Percentiles rank a stretch among this genome's conserved stretches.
These are phyloP conservation scores for Dryas drummondii DNA, from an alignment of 306 rosid genomes.

Conservation along the genomic window DNA sequence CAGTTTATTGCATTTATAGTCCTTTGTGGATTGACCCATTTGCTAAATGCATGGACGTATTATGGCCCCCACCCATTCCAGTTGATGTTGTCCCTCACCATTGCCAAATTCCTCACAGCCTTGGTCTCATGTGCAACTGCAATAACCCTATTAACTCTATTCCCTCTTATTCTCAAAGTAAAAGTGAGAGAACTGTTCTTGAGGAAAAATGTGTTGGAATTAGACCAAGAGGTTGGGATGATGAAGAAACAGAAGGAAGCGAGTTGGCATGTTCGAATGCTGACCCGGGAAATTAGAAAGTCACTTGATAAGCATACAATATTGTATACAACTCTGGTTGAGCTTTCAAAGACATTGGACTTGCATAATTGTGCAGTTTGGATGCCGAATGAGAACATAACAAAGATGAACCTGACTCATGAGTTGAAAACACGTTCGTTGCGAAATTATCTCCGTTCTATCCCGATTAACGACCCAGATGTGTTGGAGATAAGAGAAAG, in stretches of 20 bases:
- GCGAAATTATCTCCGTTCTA: conserved; percentile 32
- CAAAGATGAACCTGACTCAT: conserved; percentile 62
- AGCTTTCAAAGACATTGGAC: conserved; percentile 72
- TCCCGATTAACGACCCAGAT: conserved; percentile 55
- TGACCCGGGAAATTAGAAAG: conserved; percentile 70
- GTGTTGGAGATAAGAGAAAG: conserved; percentile 51
- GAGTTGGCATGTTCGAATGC: conserved; percentile 83
- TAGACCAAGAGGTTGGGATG: conserved; percentile 78
- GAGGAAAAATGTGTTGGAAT: conserved; percentile 69
- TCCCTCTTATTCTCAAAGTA: conserved; percentile 73
- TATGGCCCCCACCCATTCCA: conserved; percentile 65
- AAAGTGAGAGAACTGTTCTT: conserved; percentile 72
- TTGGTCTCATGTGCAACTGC: conserved; percentile 84
- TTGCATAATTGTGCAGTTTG: conserved; percentile 80
- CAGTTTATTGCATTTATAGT: conserved; percentile 46
- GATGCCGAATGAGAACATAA: conserved; percentile 63
- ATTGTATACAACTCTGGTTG: conserved; percentile 72
- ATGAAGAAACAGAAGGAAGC: conserved; percentile 79
- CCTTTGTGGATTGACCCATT: conserved; percentile 47
- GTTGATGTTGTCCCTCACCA: conserved; percentile 55
- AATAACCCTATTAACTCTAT: conserved; percentile 62
- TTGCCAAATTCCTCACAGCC: conserved; percentile 79
- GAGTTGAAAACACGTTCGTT: conserved; percentile 51
- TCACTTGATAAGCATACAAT: conserved; percentile 75
- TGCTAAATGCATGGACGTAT: conserved; percentile 46